These are phyloP conservation scores for Suillus tomentosus DNA, from an alignment of 768 basidiomycete species.

Conservation along the genomic window DNA sequence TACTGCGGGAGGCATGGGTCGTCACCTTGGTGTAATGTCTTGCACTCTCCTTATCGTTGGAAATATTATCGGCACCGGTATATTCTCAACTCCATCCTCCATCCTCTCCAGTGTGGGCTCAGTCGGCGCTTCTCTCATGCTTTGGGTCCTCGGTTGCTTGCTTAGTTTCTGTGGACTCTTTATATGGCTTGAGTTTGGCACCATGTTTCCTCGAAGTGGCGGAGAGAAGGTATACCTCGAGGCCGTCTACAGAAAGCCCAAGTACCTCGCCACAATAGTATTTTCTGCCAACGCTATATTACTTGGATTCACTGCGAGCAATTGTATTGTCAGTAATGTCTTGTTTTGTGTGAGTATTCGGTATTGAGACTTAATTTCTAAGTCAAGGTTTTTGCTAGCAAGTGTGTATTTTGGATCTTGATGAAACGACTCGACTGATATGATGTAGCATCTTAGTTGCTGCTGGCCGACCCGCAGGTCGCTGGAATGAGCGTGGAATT, in stretches of 20 bases:
- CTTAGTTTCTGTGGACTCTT: slow-evolving; percentile 62
- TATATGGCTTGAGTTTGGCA: slow-evolving; percentile 64
- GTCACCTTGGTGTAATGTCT: slow-evolving; percentile 56
- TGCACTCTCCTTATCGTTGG: slow-evolving; percentile 61
- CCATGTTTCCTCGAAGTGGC: slow-evolving; percentile 63
- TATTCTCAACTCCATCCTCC: slow-evolving; percentile 62
- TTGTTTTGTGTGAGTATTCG: not conserved
- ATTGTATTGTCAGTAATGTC: slow-evolving; percentile 48
- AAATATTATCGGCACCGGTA: slow-evolving; percentile 61
- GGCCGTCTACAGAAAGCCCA: slow-evolving; percentile 50
- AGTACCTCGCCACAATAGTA: slow-evolving; percentile 48
- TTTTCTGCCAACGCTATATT: slow-evolving; percentile 52
- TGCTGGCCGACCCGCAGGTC: slow-evolving; percentile 38
- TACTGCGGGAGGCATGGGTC: slow-evolving; percentile 56
- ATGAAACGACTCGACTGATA: not conserved
- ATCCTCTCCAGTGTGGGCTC: slow-evolving; percentile 59
- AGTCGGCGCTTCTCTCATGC: slow-evolving; percentile 60
- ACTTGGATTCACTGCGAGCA: slow-evolving; percentile 43
- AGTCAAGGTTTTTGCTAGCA: slow-evolving; percentile 38
- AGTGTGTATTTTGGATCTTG: slow-evolving; percentile 20
- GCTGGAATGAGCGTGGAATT: slow-evolving; percentile 59
- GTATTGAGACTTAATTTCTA: not conserved
- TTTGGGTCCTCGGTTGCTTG: slow-evolving; percentile 62
- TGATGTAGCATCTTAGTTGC: slow-evolving; percentile 48
- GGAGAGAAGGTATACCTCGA: slow-evolving; percentile 68